Base-by-base conservation (phyloP, 2,329 filamentous ascomycete species). In the Canariomyces notabilis region DNA sequence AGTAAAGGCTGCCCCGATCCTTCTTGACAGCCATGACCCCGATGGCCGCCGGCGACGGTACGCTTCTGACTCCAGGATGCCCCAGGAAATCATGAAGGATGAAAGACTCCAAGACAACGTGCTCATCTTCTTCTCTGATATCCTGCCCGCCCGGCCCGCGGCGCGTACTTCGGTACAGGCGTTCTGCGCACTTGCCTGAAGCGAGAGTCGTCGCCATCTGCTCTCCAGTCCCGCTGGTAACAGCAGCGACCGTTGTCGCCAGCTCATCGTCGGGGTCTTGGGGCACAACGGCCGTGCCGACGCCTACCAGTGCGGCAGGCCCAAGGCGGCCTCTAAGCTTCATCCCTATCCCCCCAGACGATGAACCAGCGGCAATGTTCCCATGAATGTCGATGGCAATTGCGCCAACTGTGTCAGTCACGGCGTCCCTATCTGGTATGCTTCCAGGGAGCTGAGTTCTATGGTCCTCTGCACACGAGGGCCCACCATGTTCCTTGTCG, bases 171-270 rank as follows among this genome's bases (percentile, higher is more conserved):
- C 84, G 79, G 61, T 89, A 95, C 20, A 98, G 75, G 37, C 93
- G 80, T 54, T 91, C 86, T 1, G 90, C 89, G 62, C 89, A 95
- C 45, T 85, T 83, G 48, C 85, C 83, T 6, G 93, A 90, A 9
- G 93, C 91, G 76, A 94, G 85, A 0, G 90, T 94, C 0, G 91
- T 96, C 29, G 89, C 87, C 86, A 98, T 98, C 63, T 98, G 93
- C 67, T 98, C 93, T 38, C 93, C 93, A 2, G 93, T 98, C 21
- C 93, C 93, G 62, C 89, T 95, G 32, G 89, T 94, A 18, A 96
- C 89, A 20, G 84, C 82, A 22, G 89, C 91, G 21, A 95, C 88
- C 37, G 77, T 80, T 6, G 81, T 76, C 37, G 75, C 71, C 2
- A 87, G 80, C 6, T 78, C 71, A 60, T 96, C 90, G 22, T 79